Percentiles rank a stretch among this genome's conserved stretches.
Evolutionary conservation across 129 eudicot species (phyloP).

Genomic region (Kitagawia praeruptora): DNA sequence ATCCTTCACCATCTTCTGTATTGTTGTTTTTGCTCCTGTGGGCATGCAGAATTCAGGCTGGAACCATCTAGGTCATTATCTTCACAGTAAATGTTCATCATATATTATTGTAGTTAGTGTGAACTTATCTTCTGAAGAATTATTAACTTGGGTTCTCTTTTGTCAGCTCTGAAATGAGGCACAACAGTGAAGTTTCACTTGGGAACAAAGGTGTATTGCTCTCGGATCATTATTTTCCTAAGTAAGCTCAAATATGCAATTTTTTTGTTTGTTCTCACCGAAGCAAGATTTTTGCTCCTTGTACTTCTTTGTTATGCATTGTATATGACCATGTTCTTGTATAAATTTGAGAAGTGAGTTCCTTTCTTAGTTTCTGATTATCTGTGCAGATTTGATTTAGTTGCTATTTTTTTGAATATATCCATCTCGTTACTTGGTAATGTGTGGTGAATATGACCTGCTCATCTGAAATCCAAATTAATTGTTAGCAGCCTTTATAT

Average conservation of each 20-base stretch:
- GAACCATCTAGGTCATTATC: not conserved
- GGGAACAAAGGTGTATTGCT: conserved; percentile 12
- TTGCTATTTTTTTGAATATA: not conserved
- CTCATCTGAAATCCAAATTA: not conserved
- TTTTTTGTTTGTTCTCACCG: not conserved
- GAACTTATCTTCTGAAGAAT: not conserved
- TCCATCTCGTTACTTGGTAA: not conserved
- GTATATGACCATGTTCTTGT: not conserved
- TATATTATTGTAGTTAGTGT: not conserved
- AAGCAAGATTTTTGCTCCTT: not conserved
- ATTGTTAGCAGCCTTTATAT: not conserved
- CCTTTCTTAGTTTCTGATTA: not conserved
- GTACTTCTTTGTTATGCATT: not conserved
- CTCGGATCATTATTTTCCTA: conserved; percentile 43
- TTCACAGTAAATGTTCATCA: not conserved
- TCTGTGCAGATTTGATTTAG: not conserved
- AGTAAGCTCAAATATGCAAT: conserved; percentile 37
- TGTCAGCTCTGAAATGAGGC: conserved; percentile 27
- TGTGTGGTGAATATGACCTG: not conserved
- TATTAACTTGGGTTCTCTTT: not conserved
- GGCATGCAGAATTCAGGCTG: not conserved
- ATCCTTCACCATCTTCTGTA: not conserved
- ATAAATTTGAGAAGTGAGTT: not conserved
- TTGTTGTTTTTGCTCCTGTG: not conserved
- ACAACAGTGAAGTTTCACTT: conserved; percentile 22